phyloP scores from a whole-genome alignment of 352 stramenopile genomes.

The Saprolegnia parasitica region DNA sequence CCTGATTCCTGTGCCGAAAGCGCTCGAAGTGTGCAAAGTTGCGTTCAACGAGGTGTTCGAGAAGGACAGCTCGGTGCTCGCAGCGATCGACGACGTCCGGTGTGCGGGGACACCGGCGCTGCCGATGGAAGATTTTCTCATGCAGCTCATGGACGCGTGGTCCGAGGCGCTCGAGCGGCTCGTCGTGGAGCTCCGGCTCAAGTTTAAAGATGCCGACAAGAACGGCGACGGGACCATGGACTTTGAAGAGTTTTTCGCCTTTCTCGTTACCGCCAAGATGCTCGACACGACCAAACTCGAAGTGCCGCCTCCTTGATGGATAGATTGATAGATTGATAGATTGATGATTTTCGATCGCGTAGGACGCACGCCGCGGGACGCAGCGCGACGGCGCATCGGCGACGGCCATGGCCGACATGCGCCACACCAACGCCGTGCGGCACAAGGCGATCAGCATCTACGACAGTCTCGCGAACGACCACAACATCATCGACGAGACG shows the following conservation, averaged over 20 bases:
- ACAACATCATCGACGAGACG: conserved; percentile 26
- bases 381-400: not conserved
- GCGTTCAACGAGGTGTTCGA: conserved; percentile 1
- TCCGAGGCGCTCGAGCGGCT: not conserved
- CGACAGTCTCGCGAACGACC: conserved; percentile 18
- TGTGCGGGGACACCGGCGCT: not conserved
- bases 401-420: not conserved
- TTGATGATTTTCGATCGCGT: not conserved
- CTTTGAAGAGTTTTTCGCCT: conserved; percentile 23
- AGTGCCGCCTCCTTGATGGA: not conserved
- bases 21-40: conserved; percentile 16
- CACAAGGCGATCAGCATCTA: conserved; percentile 14
- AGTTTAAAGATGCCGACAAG: conserved; percentile 23
- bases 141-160: conserved; percentile 15
- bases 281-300: conserved; percentile 1
- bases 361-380: not conserved
- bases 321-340: not conserved
- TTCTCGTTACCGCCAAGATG: conserved; percentile 5
- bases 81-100: not conserved
- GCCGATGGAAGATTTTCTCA: conserved; percentile 18
- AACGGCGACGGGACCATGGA: conserved; percentile 27
- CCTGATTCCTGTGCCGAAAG: not conserved
- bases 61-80: not conserved
- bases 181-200: conserved; percentile 10
- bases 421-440: not conserved